These are phyloP conservation scores for Chlamydomonas reinhardtii DNA, from an alignment of 163 green algal species.

Conservation along the genomic window DNA sequence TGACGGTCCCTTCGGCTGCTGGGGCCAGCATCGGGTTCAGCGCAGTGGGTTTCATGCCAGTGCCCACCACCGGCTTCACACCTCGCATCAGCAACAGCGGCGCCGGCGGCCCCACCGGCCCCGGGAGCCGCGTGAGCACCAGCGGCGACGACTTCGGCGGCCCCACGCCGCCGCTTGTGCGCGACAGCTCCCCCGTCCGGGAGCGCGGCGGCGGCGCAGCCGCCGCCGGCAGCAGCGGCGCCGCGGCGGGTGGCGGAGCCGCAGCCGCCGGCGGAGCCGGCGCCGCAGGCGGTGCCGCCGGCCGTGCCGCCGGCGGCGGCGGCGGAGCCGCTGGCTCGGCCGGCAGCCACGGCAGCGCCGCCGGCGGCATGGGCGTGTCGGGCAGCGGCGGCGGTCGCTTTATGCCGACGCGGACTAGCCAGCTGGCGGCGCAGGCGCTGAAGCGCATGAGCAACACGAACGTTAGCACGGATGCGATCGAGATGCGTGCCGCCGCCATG, in stretches of 20 bases:
- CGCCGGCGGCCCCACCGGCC: neutral
- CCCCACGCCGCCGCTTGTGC: constrained; percentile 41
- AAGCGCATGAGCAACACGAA: constrained; percentile 10
- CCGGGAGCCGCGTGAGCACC: neutral
- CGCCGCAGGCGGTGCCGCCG: neutral
- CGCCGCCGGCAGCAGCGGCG: neutral
- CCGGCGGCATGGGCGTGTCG: neutral
- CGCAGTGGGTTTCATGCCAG: neutral
- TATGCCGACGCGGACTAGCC: constrained; percentile 17
- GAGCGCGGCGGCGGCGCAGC: neutral
- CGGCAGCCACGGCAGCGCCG: neutral
- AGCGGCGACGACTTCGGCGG: constrained; percentile 23
- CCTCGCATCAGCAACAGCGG: neutral
- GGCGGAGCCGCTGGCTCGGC: neutral
- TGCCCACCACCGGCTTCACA: neutral
- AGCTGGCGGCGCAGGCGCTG: constrained; percentile 15
- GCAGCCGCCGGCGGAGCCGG: no score
- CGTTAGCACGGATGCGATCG: constrained; percentile 29
- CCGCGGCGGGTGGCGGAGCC: neutral
- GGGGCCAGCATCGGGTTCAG: neutral
- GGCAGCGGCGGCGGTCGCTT: neutral
- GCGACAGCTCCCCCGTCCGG: constrained; percentile 34
- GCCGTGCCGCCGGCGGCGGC: constrained; percentile 22
- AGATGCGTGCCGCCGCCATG: constrained; percentile 58
- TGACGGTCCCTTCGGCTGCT: neutral